Base-by-base conservation (phyloP, 2,329 filamentous ascomycete species). In the Domatiomyces catenatus region DNA sequence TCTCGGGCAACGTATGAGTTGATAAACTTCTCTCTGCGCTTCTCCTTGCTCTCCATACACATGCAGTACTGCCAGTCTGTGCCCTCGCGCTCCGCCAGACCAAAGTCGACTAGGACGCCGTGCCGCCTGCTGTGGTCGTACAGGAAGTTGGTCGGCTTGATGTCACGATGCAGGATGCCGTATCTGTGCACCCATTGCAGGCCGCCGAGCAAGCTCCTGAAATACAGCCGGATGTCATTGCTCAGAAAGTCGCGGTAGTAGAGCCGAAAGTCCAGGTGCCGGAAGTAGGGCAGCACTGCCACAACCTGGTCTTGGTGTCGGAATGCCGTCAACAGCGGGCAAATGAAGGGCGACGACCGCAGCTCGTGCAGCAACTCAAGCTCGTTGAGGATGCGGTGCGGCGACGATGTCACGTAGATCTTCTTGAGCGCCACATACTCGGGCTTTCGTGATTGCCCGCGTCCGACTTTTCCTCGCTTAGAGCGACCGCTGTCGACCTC, bases 401-500 rank as follows among this genome's bases (percentile, higher is more conserved):
- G 92, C 58, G 88, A 95, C 55, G 89, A 95, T 0, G 93, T 98
- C 57, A 96, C 92, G 66, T 98, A 98, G 60, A 98, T 98, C 71
- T 98, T 98, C 71, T 98, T 98, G 67, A 98, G 86, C 18, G 93
- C 92, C 55, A 98, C 93, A 62, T 83, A 96, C 64, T 84, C 86
- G 20, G 83, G 73, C 58, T 71, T 75, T 48, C 69, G 48, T 65
- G 64, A 18, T 63, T 66, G 47, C 68, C 20, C 63, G 43, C 71
- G 71, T 39, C 32, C 32, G 46, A 61, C 67, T 60, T 68, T 72
- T 51, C 66, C 67, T 58, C 65, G 73, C 63, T 79, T 83, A 8
- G 79, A 63, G 0, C 81, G 79, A n/a, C 81, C 83, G n/a, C 80
- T 73, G 79, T 81, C 88, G 60, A 79, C 76, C 10, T 77, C 75